Evolutionary conservation across 257 asterid species (phyloP).

Genomic region (Rehmannia glutinosa): DNA sequence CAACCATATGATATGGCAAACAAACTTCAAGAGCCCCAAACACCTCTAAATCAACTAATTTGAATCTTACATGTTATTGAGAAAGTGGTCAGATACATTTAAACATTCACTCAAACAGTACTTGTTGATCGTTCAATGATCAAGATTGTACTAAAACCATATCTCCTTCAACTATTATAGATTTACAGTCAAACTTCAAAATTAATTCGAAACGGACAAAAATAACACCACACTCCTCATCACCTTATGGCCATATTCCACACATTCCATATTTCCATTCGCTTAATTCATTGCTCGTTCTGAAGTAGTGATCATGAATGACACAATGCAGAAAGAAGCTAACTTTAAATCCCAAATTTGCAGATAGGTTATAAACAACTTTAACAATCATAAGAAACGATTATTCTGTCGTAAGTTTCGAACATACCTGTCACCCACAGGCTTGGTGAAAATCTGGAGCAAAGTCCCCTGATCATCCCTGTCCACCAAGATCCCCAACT

Average conservation of each 20-base stretch:
- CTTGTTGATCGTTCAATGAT: too few species aligned
- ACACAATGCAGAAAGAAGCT: background rate
- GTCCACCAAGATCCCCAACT: conserved; percentile 89
- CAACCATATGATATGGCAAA: too few species aligned
- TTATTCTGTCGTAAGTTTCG: background rate
- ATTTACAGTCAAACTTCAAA: background rate
- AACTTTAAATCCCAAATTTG: background rate
- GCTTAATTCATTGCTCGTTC: background rate
- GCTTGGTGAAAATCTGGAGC: conserved; percentile 97
- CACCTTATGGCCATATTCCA: too few species aligned
- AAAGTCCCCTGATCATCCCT: conserved; percentile 96
- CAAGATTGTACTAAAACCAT: too few species aligned
- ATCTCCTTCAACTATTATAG: too few species aligned
- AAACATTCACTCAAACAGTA: too few species aligned
- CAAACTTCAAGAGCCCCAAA: too few species aligned
- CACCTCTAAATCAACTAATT: too few species aligned
- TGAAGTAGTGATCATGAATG: background rate
- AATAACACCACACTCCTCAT: too few species aligned
- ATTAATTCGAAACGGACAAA: too few species aligned
- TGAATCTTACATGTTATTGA: too few species aligned
- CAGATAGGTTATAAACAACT: background rate
- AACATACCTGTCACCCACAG: conserved; percentile 85
- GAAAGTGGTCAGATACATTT: too few species aligned
- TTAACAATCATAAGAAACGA: background rate
- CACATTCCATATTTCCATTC: background rate